A percentile compares a stretch with the other conserved stretches of the same genome.
These are phyloP conservation scores for Cercospora zeae-maydis DNA, from an alignment of 2,329 filamentous ascomycete genomes.

Conservation along the genomic window DNA sequence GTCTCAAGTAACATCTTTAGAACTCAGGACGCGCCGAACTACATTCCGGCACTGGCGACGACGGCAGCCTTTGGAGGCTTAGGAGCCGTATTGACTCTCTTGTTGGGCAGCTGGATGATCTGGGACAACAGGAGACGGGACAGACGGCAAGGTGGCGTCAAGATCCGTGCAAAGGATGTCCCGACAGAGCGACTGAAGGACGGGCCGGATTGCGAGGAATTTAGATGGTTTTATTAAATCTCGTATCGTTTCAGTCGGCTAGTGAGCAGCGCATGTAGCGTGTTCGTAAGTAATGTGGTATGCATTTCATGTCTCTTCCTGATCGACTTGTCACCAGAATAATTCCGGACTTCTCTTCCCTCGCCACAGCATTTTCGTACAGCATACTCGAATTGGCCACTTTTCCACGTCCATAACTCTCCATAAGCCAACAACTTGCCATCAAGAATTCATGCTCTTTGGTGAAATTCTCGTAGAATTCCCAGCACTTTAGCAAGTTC, in stretches of 20 bases:
- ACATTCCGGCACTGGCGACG: slow-evolving; percentile 62
- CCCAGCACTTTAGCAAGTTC: not conserved
- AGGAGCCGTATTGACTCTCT: slow-evolving; percentile 54
- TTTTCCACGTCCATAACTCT: not conserved
- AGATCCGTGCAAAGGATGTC: slow-evolving; percentile 51
- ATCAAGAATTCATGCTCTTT: not conserved
- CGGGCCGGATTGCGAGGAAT: slow-evolving; percentile 43
- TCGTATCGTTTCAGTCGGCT: not conserved
- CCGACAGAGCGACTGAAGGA: slow-evolving; percentile 46
- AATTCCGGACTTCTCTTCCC: not conserved
- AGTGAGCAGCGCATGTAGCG: not conserved
- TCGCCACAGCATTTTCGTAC: not conserved
- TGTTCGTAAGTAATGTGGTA: no score
- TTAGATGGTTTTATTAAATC: slow-evolving; percentile 42
- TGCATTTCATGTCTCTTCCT: no score
- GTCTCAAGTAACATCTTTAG: slow-evolving; percentile 67
- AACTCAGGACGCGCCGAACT: slow-evolving; percentile 61
- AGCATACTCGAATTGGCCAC: not conserved
- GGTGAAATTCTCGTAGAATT: not conserved
- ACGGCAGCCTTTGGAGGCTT: slow-evolving; percentile 61
- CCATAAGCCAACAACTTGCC: not conserved
- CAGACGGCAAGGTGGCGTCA: slow-evolving; percentile 50
- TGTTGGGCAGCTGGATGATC: slow-evolving; percentile 62
- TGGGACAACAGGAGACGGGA: slow-evolving; percentile 62
- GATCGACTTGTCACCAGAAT: no score